Conservation (phyloP, 169 alveolate genomes). For the Perkinsus chesapeaki region DNA sequence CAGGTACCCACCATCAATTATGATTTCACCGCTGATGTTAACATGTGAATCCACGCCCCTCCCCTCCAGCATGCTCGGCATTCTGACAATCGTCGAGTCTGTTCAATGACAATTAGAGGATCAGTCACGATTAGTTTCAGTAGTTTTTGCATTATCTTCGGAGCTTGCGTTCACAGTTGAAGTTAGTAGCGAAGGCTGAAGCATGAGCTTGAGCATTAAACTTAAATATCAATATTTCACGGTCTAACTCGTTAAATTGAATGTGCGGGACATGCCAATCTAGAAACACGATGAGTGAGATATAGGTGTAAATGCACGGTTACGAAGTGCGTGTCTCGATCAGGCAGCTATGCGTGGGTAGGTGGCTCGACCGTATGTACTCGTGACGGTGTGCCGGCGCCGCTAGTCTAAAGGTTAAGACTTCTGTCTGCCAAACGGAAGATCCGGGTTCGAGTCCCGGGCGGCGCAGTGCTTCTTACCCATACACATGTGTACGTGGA, state of each 20-base stretch:
- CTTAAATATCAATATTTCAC: too few relatives aligned
- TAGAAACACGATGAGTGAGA: too few relatives aligned
- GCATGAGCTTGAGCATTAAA: too few relatives aligned
- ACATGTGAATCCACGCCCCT: not conserved
- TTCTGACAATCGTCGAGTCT: not conserved
- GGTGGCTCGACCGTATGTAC: not conserved
- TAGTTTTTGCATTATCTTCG: not conserved
- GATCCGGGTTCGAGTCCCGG: not conserved
- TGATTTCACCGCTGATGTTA: constrained; percentile 72
- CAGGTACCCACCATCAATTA: constrained; percentile 77
- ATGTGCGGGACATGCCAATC: too few relatives aligned
- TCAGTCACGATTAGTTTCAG: not conserved
- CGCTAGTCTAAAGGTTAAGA: not conserved
- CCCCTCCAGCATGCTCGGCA: not conserved
- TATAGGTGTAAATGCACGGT: too few relatives aligned
- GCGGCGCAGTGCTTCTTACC: not conserved
- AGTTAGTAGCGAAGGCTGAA: too few relatives aligned
- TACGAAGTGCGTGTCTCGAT: too few relatives aligned
- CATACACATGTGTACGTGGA: not conserved
- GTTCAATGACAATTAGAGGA: not conserved
- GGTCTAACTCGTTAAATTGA: too few relatives aligned
- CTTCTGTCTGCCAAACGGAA: not conserved
- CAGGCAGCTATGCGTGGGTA: too few relatives aligned
- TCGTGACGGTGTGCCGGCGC: not conserved
- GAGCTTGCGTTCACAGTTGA: too few relatives aligned